phyloP scores from a whole-genome alignment of 2,329 filamentous ascomycete genomes.

The Colletotrichum salicis region DNA sequence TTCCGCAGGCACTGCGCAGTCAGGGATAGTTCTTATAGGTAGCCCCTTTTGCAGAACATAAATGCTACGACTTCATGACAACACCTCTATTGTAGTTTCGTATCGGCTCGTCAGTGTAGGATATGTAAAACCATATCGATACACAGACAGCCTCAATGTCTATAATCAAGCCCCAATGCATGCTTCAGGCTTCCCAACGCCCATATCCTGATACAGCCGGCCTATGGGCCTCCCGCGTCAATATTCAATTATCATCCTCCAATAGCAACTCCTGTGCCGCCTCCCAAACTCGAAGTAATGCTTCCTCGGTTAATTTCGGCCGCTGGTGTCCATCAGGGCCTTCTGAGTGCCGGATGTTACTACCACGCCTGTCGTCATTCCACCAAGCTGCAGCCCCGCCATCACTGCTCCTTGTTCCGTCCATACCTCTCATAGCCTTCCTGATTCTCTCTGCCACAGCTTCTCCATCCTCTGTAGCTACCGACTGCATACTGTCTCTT shows the following conservation, averaged over 20 bases:
- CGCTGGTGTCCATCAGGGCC: background rate
- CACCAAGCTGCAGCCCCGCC: constrained; percentile 35
- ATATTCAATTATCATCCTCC: constrained; percentile 36
- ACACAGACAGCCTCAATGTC: background rate
- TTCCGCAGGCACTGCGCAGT: background rate
- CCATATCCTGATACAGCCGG: constrained; percentile 13
- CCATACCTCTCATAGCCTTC: constrained; percentile 18
- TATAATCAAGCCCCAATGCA: background rate
- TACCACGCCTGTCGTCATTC: constrained; percentile 1
- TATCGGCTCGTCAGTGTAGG: background rate
- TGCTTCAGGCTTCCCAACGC: background rate
- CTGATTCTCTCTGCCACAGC: constrained; percentile 8
- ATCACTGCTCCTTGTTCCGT: constrained; percentile 22
- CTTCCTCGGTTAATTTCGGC: constrained; percentile 27
- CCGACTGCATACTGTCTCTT: constrained; percentile 1
- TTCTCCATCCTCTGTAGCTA: constrained; percentile 19
- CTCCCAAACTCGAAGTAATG: constrained; percentile 44
- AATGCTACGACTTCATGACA: background rate
- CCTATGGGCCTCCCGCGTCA: constrained; percentile 1
- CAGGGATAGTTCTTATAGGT: background rate
- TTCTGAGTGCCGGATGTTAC: background rate
- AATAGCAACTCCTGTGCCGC: constrained; percentile 44
- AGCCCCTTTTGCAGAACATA: background rate
- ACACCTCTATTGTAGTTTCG: background rate
- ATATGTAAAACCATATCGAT: background rate